These are phyloP conservation scores for Tricholoma matsutake DNA, from an alignment of 768 basidiomycete species.

Conservation along the genomic window DNA sequence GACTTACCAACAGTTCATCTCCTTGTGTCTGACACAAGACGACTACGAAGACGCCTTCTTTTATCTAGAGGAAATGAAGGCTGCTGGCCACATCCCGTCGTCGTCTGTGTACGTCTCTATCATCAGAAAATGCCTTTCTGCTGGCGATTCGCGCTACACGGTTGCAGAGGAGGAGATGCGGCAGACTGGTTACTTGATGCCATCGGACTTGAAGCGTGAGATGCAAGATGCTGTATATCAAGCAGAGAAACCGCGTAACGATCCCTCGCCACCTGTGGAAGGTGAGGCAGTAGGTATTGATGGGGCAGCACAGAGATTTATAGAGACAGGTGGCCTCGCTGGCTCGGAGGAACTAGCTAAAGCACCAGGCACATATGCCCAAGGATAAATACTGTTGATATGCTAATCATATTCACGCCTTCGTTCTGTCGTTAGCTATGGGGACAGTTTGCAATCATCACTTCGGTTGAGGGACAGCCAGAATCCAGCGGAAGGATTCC, in stretches of 20 bases:
- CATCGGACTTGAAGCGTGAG: conserved; percentile 14
- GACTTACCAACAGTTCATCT: conserved; percentile 68
- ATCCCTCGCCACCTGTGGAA: neutral
- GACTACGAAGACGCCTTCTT: conserved; percentile 86
- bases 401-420: neutral
- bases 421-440: neutral
- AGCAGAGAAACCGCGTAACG: neutral
- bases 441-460: no score
- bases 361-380: neutral
- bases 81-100: conserved; percentile 51
- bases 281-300: conserved; percentile 15
- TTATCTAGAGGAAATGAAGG: conserved; percentile 88
- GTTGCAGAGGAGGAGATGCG: conserved; percentile 72
- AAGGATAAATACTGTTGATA: neutral
- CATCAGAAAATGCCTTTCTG: conserved; percentile 51
- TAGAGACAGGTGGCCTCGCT: conserved; percentile 31
- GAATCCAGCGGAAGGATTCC: no score
- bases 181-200: conserved; percentile 49
- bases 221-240: conserved; percentile 5
- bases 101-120: conserved; percentile 55
- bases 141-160: conserved; percentile 58
- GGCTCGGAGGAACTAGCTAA: conserved; percentile 7
- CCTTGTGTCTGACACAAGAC: conserved; percentile 65
- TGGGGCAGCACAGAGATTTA: conserved; percentile 27
- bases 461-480: no score